phyloP scores from a whole-genome alignment of 2,329 filamentous ascomycete genomes.

The Pseudofabraea citricarpa region DNA sequence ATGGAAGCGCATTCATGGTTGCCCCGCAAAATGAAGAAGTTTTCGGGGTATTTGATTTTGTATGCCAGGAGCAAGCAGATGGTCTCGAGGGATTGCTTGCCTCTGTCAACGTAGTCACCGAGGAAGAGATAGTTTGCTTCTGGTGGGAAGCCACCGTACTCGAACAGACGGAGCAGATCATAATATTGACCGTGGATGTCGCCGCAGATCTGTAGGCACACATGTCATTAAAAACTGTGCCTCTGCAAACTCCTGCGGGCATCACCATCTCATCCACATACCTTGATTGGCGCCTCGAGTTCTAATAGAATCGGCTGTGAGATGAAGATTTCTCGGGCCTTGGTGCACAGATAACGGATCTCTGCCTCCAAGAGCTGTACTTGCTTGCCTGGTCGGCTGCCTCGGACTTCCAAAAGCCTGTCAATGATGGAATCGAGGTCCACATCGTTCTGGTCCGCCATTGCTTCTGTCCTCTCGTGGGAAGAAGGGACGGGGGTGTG shows the following conservation, averaged over 20 bases:
- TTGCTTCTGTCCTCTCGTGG: constrained; percentile 36
- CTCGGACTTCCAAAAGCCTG: constrained; percentile 92
- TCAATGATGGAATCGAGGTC: constrained; percentile 99
- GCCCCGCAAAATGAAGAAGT: constrained; percentile 97
- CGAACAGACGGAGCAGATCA: constrained; percentile 92
- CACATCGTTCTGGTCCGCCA: constrained; percentile 82
- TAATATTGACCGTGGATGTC: constrained; percentile 99
- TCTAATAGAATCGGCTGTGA: constrained; percentile 97
- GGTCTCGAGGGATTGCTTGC: constrained; percentile 98
- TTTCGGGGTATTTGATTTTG: constrained; percentile 99
- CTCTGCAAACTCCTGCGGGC: too few relatives aligned
- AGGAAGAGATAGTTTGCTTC: constrained; percentile 99
- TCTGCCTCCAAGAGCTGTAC: constrained; percentile 95
- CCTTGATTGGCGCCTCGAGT: constrained; percentile 98
- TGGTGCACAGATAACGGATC: constrained; percentile 96
- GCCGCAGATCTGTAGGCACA: constrained; percentile 75
- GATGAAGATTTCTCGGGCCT: constrained; percentile 98
- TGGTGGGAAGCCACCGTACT: constrained; percentile 96
- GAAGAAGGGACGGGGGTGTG: constrained; percentile 23
- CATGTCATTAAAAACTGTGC: constrained; percentile 10
- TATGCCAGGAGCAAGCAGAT: constrained; percentile 95
- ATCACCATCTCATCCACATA: constrained; percentile 39
- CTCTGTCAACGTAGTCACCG: constrained; percentile 96
- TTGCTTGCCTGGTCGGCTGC: constrained; percentile 96
- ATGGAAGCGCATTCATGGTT: constrained; percentile 99